These are phyloP conservation scores for Aeschynomene evenia DNA, from an alignment of 306 rosid genomes.

Conservation along the genomic window DNA sequence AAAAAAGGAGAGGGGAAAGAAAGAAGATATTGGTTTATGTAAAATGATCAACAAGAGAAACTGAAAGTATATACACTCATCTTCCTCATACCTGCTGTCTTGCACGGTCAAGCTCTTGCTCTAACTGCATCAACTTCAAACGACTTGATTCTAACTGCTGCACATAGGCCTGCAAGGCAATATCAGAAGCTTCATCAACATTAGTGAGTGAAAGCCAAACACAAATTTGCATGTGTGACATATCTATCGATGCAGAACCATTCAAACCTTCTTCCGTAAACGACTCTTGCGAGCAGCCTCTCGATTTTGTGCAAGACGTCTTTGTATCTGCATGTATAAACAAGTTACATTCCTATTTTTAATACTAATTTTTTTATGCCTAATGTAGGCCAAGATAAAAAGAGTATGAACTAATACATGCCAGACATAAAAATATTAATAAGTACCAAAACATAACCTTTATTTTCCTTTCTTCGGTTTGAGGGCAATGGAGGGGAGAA, in stretches of 20 bases:
- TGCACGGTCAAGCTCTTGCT: constrained; percentile 84
- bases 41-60: constrained; percentile 20
- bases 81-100: constrained; percentile 74
- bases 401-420: background rate
- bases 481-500: background rate
- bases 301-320: constrained; percentile 98
- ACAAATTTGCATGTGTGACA: constrained; percentile 14
- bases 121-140: constrained; percentile 76
- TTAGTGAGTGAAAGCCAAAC: constrained; percentile 21
- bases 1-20: background rate
- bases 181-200: constrained; percentile 25
- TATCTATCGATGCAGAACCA: constrained; percentile 30
- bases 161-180: constrained; percentile 74
- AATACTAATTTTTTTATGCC: background rate
- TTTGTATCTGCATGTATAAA: constrained; percentile 60
- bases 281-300: constrained; percentile 99
- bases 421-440: background rate
- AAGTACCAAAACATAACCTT: background rate
- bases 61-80: constrained; percentile 29
- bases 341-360: constrained; percentile 16
- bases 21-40: background rate
- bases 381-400: background rate
- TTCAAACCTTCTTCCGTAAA: constrained; percentile 80
- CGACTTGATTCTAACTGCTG: constrained; percentile 96
- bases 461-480: background rate